Evolutionary conservation across 768 basidiomycete genomes (phyloP).

Genomic region (Trametes meyenii): DNA sequence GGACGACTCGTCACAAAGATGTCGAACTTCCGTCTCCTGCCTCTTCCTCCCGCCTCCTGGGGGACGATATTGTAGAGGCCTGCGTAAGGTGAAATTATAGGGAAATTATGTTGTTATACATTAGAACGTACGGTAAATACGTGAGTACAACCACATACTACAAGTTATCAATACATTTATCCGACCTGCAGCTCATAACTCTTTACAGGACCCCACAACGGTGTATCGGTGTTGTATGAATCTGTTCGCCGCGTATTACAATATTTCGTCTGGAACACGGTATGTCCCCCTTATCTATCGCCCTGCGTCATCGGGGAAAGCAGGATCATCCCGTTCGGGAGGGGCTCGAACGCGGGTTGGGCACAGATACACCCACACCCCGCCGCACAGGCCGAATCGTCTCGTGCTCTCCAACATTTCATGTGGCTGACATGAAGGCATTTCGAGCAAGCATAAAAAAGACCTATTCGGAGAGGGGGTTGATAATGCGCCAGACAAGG

Average conservation of each 20-base stretch:
- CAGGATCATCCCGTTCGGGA: constrained; percentile 16
- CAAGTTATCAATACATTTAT: no score
- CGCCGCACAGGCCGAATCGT: constrained; percentile 26
- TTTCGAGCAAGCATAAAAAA: constrained; percentile 30
- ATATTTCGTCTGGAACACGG: neutral
- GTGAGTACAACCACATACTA: no score
- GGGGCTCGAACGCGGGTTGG: constrained; percentile 10
- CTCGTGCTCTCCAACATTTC: constrained; percentile 28
- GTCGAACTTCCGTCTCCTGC: neutral
- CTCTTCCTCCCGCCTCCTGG: no score
- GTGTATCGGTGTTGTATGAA: no score
- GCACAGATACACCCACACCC: constrained; percentile 34
- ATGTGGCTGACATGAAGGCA: constrained; percentile 33
- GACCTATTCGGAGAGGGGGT: constrained; percentile 17
- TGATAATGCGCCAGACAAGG: no score
- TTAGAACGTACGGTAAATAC: no score
- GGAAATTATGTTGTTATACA: no score
- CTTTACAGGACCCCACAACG: no score
- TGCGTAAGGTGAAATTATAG: no score
- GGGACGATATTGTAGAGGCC: no score
- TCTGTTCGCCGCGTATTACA: neutral
- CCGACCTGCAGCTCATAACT: no score
- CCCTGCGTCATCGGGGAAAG: constrained; percentile 11
- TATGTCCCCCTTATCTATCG: neutral
- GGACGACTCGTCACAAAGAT: neutral